These are phyloP conservation scores for Botryotinia globosa DNA, from an alignment of 2,329 filamentous ascomycete species.

Conservation along the genomic window DNA sequence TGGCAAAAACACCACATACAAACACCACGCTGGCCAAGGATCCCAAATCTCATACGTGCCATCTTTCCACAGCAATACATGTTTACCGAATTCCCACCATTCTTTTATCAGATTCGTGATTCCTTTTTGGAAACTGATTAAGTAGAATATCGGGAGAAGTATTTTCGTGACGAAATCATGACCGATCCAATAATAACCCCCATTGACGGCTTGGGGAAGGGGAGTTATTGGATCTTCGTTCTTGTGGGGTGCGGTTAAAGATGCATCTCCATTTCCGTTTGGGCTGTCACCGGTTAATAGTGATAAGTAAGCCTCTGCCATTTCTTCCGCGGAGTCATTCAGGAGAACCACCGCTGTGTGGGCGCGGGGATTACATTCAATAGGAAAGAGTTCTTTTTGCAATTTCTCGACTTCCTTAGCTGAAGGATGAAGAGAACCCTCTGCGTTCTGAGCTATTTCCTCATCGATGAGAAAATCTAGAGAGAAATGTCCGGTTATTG, in stretches of 20 bases:
- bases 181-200: slow-evolving; percentile 61
- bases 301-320: slow-evolving; percentile 51
- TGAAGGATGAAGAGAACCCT: neutral
- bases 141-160: slow-evolving; percentile 45
- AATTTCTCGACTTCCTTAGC: slow-evolving; percentile 24
- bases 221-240: slow-evolving; percentile 28
- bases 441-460: neutral
- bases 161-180: slow-evolving; percentile 56
- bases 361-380: slow-evolving; percentile 68
- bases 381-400: slow-evolving; percentile 55
- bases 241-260: slow-evolving; percentile 6
- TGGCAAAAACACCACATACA: slow-evolving; percentile 58
- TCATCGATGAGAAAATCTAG: slow-evolving; percentile 42
- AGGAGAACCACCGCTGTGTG: slow-evolving; percentile 68
- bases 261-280: slow-evolving; percentile 1
- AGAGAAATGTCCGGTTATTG: slow-evolving; percentile 67
- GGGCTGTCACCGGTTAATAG: slow-evolving; percentile 39
- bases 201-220: slow-evolving; percentile 25
- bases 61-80: slow-evolving; percentile 52
- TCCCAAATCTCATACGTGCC: slow-evolving; percentile 54
- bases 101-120: slow-evolving; percentile 28
- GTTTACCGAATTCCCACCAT: slow-evolving; percentile 38
- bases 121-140: slow-evolving; percentile 33
- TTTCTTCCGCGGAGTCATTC: slow-evolving; percentile 43
- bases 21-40: slow-evolving; percentile 55